Conservation (phyloP, 2,329 filamentous ascomycete species). For the Curvularia lunata region DNA sequence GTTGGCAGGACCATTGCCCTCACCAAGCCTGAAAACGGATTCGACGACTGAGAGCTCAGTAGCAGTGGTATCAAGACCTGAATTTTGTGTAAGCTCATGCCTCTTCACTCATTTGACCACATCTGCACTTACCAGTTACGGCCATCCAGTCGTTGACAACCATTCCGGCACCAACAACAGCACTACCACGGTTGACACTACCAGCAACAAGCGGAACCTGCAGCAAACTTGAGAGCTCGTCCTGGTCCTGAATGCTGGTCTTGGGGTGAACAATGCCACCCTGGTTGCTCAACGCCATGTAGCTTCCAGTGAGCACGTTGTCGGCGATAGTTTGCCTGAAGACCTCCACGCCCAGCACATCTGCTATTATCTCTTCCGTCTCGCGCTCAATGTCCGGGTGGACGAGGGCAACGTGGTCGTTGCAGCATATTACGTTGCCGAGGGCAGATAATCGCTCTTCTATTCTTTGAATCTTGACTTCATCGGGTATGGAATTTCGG, state of each 20-base stretch:
- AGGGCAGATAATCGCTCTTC: slow-evolving; percentile 95
- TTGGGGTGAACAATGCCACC: slow-evolving; percentile 97
- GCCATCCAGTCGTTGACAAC: slow-evolving; percentile 98
- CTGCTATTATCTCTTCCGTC: slow-evolving; percentile 98
- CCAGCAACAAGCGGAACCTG: slow-evolving; percentile 96
- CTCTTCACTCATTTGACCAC: not conserved
- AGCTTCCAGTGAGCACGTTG: slow-evolving; percentile 94
- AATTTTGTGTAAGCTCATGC: not conserved
- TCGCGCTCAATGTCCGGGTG: slow-evolving; percentile 97
- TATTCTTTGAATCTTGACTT: slow-evolving; percentile 93
- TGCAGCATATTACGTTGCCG: slow-evolving; percentile 94
- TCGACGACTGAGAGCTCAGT: slow-evolving; percentile 97
- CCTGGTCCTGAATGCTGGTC: slow-evolving; percentile 96
- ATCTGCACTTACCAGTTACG: slow-evolving; percentile 64
- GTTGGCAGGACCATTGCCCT: slow-evolving; percentile 76
- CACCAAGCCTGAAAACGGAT: slow-evolving; percentile 91
- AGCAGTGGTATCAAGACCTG: slow-evolving; percentile 89
- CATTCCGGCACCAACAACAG: slow-evolving; percentile 96
- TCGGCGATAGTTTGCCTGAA: slow-evolving; percentile 95
- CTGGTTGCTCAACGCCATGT: slow-evolving; percentile 96
- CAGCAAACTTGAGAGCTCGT: slow-evolving; percentile 89
- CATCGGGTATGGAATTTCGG: slow-evolving; percentile 90
- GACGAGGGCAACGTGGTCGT: slow-evolving; percentile 95
- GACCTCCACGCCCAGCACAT: slow-evolving; percentile 87
- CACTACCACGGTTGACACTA: slow-evolving; percentile 88